Base-by-base conservation (phyloP, 2,329 filamentous ascomycete species). In the Fusarium fujikuroi region DNA sequence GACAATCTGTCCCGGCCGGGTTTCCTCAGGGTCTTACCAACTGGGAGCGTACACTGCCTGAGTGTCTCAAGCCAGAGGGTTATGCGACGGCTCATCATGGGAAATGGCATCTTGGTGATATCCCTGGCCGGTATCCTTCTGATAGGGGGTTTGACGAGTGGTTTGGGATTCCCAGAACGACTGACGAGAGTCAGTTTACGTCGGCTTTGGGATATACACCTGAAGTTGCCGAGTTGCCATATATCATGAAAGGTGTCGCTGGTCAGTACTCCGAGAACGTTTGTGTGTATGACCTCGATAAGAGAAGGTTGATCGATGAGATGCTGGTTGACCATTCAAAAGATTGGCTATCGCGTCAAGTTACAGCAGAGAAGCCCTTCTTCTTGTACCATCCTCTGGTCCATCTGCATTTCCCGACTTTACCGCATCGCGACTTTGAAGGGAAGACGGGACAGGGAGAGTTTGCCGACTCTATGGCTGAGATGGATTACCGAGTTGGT, bases 91-190 rank as follows among this genome's bases (percentile, higher is more conserved):
- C 80, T 0, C 80, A 83, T 53, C 79, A 82, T 47, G 80, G 80
- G 0, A 82, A 82, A 40, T 82, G 81, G 81, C 80, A 83, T 44
- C 69, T 82, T 4, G 80, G 81, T 0, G 81, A 82, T 52, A 69
- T 82, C 2, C 74, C 77, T 0, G 81, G 81, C 1, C 76, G 81
- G 3, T 82, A 82, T 12, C 81, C 81, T 0, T 80, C 77, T 5
- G 81, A 81, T 34, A 61, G 81, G 4, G 81, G 81, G 0, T 83
- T 83, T 30, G 80, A 83, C 34, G 79, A 83, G 39, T 83, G 81
- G 80, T 80, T 78, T 15, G 80, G 81, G 2, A 83, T 83, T 21
- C 81, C 81, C 0, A 63, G 81, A 11, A 82, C 80, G 0, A 82
- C 80, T 1, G 80, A 82, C 57, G 81, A 83, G 64, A 81, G 74